phyloP scores from a whole-genome alignment of 2,329 filamentous ascomycete species.

The Colletotrichum abscissum region DNA sequence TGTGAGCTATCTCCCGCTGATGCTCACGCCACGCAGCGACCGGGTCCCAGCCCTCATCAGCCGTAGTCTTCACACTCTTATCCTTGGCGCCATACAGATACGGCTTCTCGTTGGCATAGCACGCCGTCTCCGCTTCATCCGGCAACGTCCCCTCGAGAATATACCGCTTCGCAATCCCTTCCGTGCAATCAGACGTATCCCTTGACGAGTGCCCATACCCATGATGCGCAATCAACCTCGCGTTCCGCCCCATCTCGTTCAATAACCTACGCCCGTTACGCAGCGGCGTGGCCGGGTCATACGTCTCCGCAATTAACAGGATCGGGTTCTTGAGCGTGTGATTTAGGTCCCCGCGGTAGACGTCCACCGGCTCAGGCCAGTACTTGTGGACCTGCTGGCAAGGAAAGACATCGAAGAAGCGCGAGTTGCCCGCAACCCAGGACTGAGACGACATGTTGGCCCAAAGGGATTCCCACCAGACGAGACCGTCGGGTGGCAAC shows the following conservation, averaged over 20 bases:
- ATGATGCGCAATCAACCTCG: slow-evolving; percentile 60
- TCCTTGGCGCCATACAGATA: slow-evolving; percentile 52
- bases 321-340: slow-evolving; percentile 55
- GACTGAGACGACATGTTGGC: slow-evolving; percentile 56
- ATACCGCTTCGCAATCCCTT: slow-evolving; percentile 51
- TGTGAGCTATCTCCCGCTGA: not conserved
- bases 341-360: slow-evolving; percentile 59
- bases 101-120: slow-evolving; percentile 60
- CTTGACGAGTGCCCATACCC: slow-evolving; percentile 60
- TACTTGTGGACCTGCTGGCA: slow-evolving; percentile 58
- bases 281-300: slow-evolving; percentile 62
- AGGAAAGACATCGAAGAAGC: slow-evolving; percentile 57
- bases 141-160: slow-evolving; percentile 56
- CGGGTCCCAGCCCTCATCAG: not conserved
- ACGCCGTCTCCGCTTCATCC: slow-evolving; percentile 53
- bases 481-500: slow-evolving; percentile 48
- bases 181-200: slow-evolving; percentile 59
- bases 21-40: slow-evolving; percentile 16
- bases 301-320: slow-evolving; percentile 59
- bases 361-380: slow-evolving; percentile 59
- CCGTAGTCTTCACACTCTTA: not conserved
- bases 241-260: slow-evolving; percentile 59
- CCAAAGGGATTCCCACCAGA: slow-evolving; percentile 60
- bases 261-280: slow-evolving; percentile 58
- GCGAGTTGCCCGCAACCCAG: slow-evolving; percentile 60